Percentiles rank a stretch among this genome's conserved stretches.
These are phyloP conservation scores for Sporothrix pallida DNA, from an alignment of 2,329 filamentous ascomycete genomes.

Conservation along the genomic window DNA sequence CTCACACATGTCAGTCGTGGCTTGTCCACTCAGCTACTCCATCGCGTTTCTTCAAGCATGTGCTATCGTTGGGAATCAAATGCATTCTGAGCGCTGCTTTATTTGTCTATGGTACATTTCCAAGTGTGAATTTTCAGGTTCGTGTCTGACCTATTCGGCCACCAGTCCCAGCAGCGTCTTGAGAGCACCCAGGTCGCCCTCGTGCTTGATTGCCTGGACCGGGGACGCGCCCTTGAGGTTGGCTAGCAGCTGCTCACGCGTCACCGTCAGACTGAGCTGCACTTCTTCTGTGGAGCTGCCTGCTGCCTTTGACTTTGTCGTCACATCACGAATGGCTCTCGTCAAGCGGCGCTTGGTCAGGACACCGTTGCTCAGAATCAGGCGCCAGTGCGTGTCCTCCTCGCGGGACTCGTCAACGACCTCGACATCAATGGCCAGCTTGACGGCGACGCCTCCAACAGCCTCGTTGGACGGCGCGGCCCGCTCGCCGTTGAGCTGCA, in stretches of 20 bases:
- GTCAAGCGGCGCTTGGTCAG: slow-evolving; percentile 22
- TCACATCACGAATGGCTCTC: not conserved
- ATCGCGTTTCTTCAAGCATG: not conserved
- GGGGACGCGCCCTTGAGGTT: slow-evolving; percentile 6
- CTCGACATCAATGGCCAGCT: slow-evolving; percentile 15
- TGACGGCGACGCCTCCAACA: not conserved
- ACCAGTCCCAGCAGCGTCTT: slow-evolving; percentile 20
- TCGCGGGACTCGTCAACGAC: slow-evolving; percentile 5
- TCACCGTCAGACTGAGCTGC: not conserved
- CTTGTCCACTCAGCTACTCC: not conserved
- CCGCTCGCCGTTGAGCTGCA: slow-evolving; percentile 19
- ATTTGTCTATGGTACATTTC: not conserved
- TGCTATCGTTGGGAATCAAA: not conserved
- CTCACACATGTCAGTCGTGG: slow-evolving; percentile 12
- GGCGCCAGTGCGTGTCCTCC: slow-evolving; percentile 19
- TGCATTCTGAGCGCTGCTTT: not conserved
- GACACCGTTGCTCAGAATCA: slow-evolving; percentile 27
- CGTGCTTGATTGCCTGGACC: slow-evolving; percentile 15
- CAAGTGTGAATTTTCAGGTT: not conserved
- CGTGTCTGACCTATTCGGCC: not conserved
- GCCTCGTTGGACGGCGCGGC: not conserved
- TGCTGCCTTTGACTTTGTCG: not conserved
- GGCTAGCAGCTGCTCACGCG: slow-evolving; percentile 18
- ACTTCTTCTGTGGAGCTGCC: not conserved
- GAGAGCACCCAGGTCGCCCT: slow-evolving; percentile 9